Conservation (phyloP, 768 basidiomycete species). For the Termitomyces sp. region DNA sequence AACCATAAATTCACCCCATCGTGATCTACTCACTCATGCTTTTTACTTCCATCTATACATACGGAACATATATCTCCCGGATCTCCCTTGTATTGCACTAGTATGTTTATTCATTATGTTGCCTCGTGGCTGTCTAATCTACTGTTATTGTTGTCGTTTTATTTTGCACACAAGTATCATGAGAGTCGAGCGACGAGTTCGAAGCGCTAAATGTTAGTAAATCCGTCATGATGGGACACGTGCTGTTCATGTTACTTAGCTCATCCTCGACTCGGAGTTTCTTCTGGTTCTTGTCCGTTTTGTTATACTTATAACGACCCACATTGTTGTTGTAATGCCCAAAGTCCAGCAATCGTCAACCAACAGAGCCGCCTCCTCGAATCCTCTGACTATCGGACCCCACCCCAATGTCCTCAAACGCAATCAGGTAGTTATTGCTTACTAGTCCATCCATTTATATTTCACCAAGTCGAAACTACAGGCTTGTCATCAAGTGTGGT, state of each 20-base stretch:
- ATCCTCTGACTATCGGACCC: conserved; percentile 22
- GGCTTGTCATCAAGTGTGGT: conserved; percentile 54
- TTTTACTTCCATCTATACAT: not conserved
- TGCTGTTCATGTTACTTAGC: conserved; percentile 8
- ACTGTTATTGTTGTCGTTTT: not conserved
- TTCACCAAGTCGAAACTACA: conserved; percentile 16
- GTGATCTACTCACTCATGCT: conserved; percentile 17
- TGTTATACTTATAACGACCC: not conserved
- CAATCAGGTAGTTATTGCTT: conserved; percentile 37
- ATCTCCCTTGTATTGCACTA: not conserved
- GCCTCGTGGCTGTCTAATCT: not conserved
- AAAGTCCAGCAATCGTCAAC: conserved; percentile 27
- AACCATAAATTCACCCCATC: conserved; percentile 27
- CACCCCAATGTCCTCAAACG: conserved; percentile 50
- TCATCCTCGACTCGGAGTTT: not conserved
- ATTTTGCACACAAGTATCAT: too few relatives aligned
- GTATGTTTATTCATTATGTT: conserved; percentile 7
- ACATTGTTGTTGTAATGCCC: conserved; percentile 30
- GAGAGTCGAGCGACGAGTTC: too few relatives aligned
- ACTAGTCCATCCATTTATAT: not conserved
- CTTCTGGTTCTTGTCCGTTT: conserved; percentile 1
- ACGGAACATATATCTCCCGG: not conserved
- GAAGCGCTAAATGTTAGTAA: conserved; percentile 9
- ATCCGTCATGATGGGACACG: conserved; percentile 12
- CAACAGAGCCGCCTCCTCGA: conserved; percentile 22